Base-by-base conservation (phyloP, 306 rosid species). In the Acmispon strigosus region DNA sequence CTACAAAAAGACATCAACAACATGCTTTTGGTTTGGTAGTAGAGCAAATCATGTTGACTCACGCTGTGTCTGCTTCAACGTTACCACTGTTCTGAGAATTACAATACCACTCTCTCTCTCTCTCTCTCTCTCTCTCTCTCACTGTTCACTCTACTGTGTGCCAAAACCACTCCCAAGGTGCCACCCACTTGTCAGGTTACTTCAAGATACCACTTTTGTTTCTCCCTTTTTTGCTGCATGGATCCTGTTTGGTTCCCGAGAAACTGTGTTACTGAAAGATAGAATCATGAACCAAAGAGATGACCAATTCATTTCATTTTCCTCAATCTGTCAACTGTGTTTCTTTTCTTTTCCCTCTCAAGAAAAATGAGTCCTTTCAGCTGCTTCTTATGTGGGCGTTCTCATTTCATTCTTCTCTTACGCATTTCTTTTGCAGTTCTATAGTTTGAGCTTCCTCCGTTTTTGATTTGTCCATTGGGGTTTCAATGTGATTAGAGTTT, bases 11-110 rank as follows among this genome's bases (percentile, higher is more conserved):
- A 76, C 88, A 83, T 70, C 70, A 82, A 87, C 89, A 73, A 87
- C 89, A 73, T 84, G 89, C 88, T 81, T 81, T 86, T 63, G 85
- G 57, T 39, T 17, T 44, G 70, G 56, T 44, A 64, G 80, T 27
- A 27, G 88, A 68, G 73, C 89, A 82, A 82, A 80, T 78, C 79
- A 63, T 76, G 86, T 82, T 86, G 89, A 88, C 87, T 86, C 82
- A 60, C 53, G 44, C 90, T 84, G 72, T 55, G 60, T 81, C 87
- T 77, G 75, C 82, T 75, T 81, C 89, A 82, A 74, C 79, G 72
- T 69, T 78, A 17, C 79, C 70, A 78, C 77, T 51, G 1, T 51
- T 80, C 72, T 75, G 56, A 41, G 41, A n/a, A 50, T 15, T 1
- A 27, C 14, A 55, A 67, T 8, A 16, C 22, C 63, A 27, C 68